Percentiles rank a stretch among this genome's conserved stretches.
Evolutionary conservation across 768 basidiomycete species (phyloP).

Genomic region (Mycena filopes): DNA sequence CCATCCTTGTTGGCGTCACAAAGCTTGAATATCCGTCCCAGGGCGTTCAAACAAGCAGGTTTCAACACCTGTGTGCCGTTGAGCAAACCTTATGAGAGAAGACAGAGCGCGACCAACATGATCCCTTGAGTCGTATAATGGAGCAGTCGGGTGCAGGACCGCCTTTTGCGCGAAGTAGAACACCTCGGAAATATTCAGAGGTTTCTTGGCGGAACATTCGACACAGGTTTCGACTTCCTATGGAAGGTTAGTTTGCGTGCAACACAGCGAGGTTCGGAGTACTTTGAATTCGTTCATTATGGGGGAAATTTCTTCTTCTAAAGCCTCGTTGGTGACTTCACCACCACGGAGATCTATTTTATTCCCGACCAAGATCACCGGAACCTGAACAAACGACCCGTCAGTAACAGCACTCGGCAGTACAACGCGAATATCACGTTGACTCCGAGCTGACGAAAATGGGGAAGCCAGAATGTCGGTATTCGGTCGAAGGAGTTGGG

Average conservation of each 20-base stretch:
- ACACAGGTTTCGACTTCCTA: conserved; percentile 99
- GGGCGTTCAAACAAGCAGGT: conserved; percentile 87
- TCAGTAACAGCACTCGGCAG: conserved; percentile 3
- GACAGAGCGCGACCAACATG: conserved; percentile 67
- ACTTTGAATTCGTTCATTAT: conserved; percentile 99
- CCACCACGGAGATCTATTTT: conserved; percentile 97
- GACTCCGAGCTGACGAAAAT: conserved; percentile 93
- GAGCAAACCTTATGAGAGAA: conserved; percentile 16
- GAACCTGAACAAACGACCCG: conserved; percentile 70
- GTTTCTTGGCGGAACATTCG: conserved; percentile 93
- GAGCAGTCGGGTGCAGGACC: conserved; percentile 95
- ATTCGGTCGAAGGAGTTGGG: conserved; percentile 97
- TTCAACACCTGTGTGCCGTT: conserved; percentile 76
- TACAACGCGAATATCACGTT: conserved; percentile 67
- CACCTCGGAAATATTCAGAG: conserved; percentile 94
- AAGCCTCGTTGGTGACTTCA: conserved; percentile 90
- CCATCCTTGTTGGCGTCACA: conserved; percentile 97
- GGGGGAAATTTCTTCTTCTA: conserved; percentile 94
- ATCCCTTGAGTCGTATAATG: conserved; percentile 95
- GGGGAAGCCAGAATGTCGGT: conserved; percentile 97
- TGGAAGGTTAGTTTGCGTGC: conserved; percentile 21
- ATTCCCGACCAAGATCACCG: conserved; percentile 97
- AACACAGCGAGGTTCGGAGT: conserved; percentile 30
- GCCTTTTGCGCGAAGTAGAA: conserved; percentile 99
- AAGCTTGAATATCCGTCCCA: conserved; percentile 95